Conservation (phyloP, 441 rosid species). For the Adansonia madagascariensis region DNA sequence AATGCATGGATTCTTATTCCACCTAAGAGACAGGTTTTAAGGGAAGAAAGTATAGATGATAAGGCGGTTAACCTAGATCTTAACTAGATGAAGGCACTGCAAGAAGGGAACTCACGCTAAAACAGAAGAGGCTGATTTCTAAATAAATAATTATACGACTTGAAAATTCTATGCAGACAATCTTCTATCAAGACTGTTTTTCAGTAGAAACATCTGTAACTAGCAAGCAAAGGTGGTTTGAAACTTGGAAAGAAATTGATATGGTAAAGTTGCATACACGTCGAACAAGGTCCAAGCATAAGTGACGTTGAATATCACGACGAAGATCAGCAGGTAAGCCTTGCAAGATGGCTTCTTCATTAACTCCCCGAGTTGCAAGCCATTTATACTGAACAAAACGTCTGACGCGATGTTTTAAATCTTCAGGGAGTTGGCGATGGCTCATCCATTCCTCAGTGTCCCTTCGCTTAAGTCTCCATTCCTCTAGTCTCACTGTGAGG, state of each 20-base stretch:
- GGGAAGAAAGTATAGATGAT: background rate
- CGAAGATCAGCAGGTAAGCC: slow-evolving; percentile 90
- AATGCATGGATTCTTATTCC: slow-evolving; percentile 3
- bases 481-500: slow-evolving; percentile 85
- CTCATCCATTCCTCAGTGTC: slow-evolving; percentile 98
- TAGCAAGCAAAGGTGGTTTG: background rate
- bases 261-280: slow-evolving; percentile 56
- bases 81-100: background rate
- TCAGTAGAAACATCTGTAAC: background rate
- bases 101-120: slow-evolving; percentile 9
- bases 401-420: slow-evolving; percentile 64
- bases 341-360: slow-evolving; percentile 74
- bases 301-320: slow-evolving; percentile 83
- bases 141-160: background rate
- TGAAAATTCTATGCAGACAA: background rate
- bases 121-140: background rate
- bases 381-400: slow-evolving; percentile 88
- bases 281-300: slow-evolving; percentile 89
- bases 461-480: slow-evolving; percentile 91
- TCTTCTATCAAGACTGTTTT: slow-evolving; percentile 3
- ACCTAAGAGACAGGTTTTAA: background rate
- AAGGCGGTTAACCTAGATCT: background rate
- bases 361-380: slow-evolving; percentile 91
- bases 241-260: slow-evolving; percentile 10
- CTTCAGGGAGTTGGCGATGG: slow-evolving; percentile 94